Conservation (phyloP, 106 monocot species). For the Iris macrosiphon region DNA sequence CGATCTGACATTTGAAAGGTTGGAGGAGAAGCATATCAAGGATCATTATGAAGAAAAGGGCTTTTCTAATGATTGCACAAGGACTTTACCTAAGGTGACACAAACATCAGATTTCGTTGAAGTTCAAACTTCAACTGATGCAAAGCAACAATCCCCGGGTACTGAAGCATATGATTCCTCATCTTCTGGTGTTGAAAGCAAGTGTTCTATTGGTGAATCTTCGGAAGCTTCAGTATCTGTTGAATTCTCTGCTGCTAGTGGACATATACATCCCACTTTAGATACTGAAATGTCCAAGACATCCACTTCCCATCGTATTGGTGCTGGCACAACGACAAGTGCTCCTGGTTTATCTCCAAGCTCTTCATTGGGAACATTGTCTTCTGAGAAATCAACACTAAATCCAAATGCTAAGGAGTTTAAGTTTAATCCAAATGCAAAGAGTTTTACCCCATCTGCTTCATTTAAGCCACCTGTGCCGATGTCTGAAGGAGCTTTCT, state of each 20-base stretch:
- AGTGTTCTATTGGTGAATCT: constrained; percentile 7
- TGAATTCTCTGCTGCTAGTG: constrained; percentile 12
- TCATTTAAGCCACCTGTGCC: constrained; percentile 43
- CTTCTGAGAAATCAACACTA: constrained; percentile 80
- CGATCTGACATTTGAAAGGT: constrained; percentile 23
- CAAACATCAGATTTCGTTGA: constrained; percentile 25
- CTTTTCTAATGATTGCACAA: constrained; percentile 7
- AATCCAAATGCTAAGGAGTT: constrained; percentile 97
- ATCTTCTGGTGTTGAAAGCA: constrained; percentile 28
- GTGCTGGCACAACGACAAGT: constrained; percentile 35
- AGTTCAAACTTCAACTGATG: constrained; percentile 1
- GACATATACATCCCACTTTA: constrained; percentile 19
- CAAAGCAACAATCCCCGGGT: constrained; percentile 19
- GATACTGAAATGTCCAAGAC: constrained; percentile 41
- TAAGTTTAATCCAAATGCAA: constrained; percentile 91
- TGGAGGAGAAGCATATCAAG: constrained; percentile 26
- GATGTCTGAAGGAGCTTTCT: constrained; percentile 42
- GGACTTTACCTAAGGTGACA: constrained; percentile 17
- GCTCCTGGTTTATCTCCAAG: constrained; percentile 61
- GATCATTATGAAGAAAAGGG: constrained; percentile 22
- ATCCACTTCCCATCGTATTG: constrained; percentile 30
- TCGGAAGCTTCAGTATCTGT: too few relatives aligned
- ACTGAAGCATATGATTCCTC: constrained; percentile 22
- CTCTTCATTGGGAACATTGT: constrained; percentile 66
- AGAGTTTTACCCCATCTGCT: constrained; percentile 63